Base-by-base conservation (phyloP, 257 asterid genomes). In the Solanum gracilifrons region DNA sequence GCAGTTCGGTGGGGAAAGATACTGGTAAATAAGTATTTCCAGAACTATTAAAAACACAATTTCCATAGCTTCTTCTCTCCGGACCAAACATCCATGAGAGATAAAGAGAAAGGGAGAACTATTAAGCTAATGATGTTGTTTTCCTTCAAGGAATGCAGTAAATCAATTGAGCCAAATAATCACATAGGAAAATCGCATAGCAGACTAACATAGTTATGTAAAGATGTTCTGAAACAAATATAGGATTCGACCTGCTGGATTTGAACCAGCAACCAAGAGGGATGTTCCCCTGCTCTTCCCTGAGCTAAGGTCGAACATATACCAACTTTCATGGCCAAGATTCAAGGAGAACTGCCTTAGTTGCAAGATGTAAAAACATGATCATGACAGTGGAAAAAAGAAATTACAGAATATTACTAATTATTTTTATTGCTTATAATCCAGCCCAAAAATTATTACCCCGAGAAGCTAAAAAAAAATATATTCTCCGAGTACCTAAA, bases 191-290 rank as follows among this genome's bases (percentile, higher is more conserved):
- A 79, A 41, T 23, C 64, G 13, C 25, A 43, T 55, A 72, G 77
- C 77, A 36, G 33, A 82, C 69, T 69, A 37, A n/a, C 51, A n/a
- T 39, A 39, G 10, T n/a, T 25, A 75, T 58, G 80, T 41, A 10
- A 58, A 32, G 6, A 58, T 18, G 32, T 85, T 77, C 83, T 36
- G 46, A 64, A n/a, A 48, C 84, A 37, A 37, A 18, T n/a, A 60
- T 32, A 86, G 80, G 43, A 37, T 46, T 75, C 79, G 74, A 85
- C 87, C 87, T 87, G 90, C 88, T 76, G 90, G 87, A 87, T 39
- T 89, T 23, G 87, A 89, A 85, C 90, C 90, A 85, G 88, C 90
- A 85, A 87, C 83, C 91, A 85, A 79, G 86, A 87, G 88, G 87
- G 87, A 72, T 62, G 84, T 76, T 77, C 87, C 89, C 76, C 90